Evolutionary conservation across 192 early-diverging fungal genomes (phyloP), one percentile per base, ranked within the genome.

Genomic region (Phycomyces nitens): DNA sequence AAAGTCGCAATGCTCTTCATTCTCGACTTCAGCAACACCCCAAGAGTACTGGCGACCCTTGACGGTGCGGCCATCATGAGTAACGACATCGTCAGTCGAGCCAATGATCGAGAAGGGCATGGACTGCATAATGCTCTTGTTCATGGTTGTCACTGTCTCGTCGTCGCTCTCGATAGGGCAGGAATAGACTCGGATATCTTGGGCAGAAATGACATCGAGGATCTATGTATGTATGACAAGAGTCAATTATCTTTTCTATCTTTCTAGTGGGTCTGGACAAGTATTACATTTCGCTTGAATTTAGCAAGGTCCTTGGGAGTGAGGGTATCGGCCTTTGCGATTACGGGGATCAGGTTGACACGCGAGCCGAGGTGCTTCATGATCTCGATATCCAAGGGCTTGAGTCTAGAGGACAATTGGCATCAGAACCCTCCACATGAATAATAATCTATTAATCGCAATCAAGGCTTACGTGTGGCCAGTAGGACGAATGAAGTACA

Each of bases 71-170:
- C 96, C 95, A 75, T 95, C 93, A 10, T 80, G 47, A 11, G 91
- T 85, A 53, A 88, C 86, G 11, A 98, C 88, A 41, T 85, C 83
- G 62, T 86, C 85, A 66, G 93, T 90, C 56, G 87, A 89, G 41
- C 96, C 96, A 65, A 98, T 88, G 66, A 98, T 80, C 9, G 94
- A 94, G 66, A 97, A 98, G n/a, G 96, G 96, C 63, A 98, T 92
- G 76, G 92, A 88, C 62, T 84, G 86, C 75, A 89, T 83, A 41
- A 98, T 92, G 62, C 87, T 84, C 75, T 88, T 82, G 79, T 91
- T 91, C 23, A 84, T 80, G 22, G 84, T 76, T 5, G 87, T 93
- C 65, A 87, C 86, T 26, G 83, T 70, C 56, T 92, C 91, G 57
- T 93, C 91, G 54, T 83, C 86, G 71, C 88, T 85, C 63, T 92